Conservation (phyloP, 257 asterid genomes). For the Catharanthus roseus region DNA sequence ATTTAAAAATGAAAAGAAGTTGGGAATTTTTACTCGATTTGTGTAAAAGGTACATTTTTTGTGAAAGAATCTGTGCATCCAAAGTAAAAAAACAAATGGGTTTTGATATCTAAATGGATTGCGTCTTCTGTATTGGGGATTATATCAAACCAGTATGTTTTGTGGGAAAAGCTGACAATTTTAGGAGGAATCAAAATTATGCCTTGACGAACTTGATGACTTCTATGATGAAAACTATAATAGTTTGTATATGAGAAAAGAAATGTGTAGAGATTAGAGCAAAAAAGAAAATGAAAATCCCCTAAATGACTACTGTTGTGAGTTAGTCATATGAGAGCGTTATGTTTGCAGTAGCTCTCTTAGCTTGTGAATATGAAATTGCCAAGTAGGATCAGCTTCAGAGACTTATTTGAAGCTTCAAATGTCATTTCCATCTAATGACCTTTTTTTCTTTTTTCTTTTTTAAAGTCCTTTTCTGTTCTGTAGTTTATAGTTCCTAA, state of each 20-base stretch:
- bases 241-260: not conserved
- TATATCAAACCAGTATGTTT: not conserved
- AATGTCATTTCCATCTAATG: not conserved
- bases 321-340: not conserved
- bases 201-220: not conserved
- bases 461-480: too few species aligned
- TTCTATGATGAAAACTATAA: not conserved
- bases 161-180: not conserved
- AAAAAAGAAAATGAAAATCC: not conserved
- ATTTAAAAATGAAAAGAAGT: too few species aligned
- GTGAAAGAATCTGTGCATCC: too few species aligned
- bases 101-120: too few species aligned
- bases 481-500: conserved; percentile 3
- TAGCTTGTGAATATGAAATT: too few species aligned
- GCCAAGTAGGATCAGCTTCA: not conserved
- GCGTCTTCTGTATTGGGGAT: too few species aligned
- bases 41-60: too few species aligned
- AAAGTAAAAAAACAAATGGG: too few species aligned
- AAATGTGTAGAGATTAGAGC: not conserved
- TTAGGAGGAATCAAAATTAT: not conserved
- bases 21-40: too few species aligned
- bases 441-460: not conserved
- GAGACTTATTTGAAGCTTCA: not conserved
- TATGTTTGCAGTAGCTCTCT: not conserved
- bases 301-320: not conserved